Conservation (phyloP, 805 yeast species). For the Metschnikowia matae region DNA sequence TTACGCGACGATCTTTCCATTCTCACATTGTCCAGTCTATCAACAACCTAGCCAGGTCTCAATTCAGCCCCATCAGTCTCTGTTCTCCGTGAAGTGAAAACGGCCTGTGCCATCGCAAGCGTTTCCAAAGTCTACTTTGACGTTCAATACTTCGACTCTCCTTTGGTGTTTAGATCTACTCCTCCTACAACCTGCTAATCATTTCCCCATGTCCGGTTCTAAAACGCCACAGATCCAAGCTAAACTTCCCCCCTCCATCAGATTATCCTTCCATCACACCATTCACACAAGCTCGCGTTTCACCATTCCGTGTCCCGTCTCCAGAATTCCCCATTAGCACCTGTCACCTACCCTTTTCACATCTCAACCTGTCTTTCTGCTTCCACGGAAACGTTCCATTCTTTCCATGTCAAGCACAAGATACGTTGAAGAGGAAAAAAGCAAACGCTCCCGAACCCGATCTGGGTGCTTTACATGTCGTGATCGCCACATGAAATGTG, state of each 20-base stretch:
- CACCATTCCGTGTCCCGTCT: neutral
- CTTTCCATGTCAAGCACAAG: conserved; percentile 4
- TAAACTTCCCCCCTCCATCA: conserved; percentile 3
- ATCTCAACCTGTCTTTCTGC: neutral
- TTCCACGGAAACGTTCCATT: neutral
- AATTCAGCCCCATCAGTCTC: neutral
- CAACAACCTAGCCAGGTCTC: neutral
- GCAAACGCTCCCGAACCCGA: conserved; percentile 37
- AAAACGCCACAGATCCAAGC: conserved; percentile 2
- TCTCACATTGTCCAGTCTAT: neutral
- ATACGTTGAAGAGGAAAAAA: conserved; percentile 3
- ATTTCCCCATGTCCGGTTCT: conserved; percentile 2
- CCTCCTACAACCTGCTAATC: neutral
- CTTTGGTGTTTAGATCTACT: neutral
- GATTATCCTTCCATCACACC: conserved; percentile 3
- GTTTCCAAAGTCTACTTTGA: neutral
- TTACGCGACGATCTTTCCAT: neutral
- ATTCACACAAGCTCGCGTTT: neutral
- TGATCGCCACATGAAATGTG: conserved; percentile 65
- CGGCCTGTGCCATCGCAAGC: neutral
- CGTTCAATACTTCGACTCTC: neutral
- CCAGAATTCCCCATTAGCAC: neutral
- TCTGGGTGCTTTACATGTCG: conserved; percentile 62
- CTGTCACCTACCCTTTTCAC: neutral
- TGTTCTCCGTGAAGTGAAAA: neutral